Conservation (phyloP, 306 rosid genomes). For the Cucumis melo region DNA sequence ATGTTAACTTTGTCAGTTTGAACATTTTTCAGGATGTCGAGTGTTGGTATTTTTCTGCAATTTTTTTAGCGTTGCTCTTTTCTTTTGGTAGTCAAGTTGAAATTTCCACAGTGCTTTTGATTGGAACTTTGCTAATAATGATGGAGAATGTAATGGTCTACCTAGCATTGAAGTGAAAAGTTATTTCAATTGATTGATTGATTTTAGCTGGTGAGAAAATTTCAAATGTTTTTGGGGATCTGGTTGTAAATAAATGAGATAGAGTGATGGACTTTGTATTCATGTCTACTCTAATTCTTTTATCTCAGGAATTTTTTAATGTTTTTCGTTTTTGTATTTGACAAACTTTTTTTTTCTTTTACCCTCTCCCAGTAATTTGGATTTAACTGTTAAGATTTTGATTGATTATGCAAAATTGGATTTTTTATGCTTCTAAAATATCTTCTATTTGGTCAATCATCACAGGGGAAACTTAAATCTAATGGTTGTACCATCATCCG, state of each 20-base stretch:
- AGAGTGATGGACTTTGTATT: background rate
- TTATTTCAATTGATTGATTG: background rate
- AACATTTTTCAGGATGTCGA: background rate
- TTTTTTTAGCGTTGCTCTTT: background rate
- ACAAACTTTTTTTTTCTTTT: background rate
- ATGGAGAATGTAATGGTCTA: background rate
- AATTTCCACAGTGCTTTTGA: background rate
- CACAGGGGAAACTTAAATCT: slow-evolving; percentile 84
- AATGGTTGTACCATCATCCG: slow-evolving; percentile 70
- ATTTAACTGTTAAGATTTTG: background rate
- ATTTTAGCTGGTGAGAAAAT: background rate
- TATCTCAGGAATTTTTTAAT: background rate
- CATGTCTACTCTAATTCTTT: background rate
- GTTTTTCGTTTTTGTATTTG: background rate
- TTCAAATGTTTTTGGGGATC: background rate
- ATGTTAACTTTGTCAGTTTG: background rate
- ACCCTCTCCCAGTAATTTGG: background rate
- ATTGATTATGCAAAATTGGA: background rate
- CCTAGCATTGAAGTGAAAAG: background rate
- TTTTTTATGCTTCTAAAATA: slow-evolving; percentile 6
- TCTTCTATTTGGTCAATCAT: slow-evolving; percentile 11
- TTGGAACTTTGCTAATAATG: background rate
- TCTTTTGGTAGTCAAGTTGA: background rate
- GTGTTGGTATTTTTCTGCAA: background rate
- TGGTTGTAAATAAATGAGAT: background rate